A percentile compares a stretch with the other conserved stretches of the same genome.
Conservation (phyloP, 2,329 filamentous ascomycete species). For the Massarina eburnea region DNA sequence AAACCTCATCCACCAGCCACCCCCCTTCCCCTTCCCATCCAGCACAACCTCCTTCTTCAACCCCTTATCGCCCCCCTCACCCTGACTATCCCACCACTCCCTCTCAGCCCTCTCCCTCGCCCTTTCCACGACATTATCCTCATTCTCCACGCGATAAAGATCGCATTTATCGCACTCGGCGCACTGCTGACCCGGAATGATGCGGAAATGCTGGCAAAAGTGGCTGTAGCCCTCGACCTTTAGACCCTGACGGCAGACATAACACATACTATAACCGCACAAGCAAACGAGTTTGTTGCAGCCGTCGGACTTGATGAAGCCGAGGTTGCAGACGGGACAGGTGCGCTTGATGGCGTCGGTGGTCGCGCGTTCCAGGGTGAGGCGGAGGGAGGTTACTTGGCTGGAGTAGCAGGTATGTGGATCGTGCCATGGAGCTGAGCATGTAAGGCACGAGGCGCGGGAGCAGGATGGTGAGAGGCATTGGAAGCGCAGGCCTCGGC, state of each 20-base stretch:
- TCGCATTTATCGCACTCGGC: slow-evolving; percentile 68
- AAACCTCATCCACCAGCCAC: slow-evolving; percentile 5
- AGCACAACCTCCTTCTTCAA: slow-evolving; percentile 13
- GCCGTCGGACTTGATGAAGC: slow-evolving; percentile 88
- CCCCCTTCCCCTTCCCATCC: not conserved
- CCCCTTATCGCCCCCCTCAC: slow-evolving; percentile 22
- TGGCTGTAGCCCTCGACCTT: slow-evolving; percentile 79
- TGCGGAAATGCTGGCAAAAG: slow-evolving; percentile 94
- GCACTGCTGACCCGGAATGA: slow-evolving; percentile 74
- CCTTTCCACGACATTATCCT: slow-evolving; percentile 44
- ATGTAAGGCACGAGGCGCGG: slow-evolving; percentile 76
- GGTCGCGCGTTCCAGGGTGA: slow-evolving; percentile 89
- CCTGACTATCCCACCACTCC: slow-evolving; percentile 49
- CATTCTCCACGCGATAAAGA: slow-evolving; percentile 52
- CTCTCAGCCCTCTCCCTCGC: slow-evolving; percentile 48
- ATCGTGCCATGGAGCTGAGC: slow-evolving; percentile 80
- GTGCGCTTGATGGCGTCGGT: slow-evolving; percentile 93
- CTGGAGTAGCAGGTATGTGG: slow-evolving; percentile 90
- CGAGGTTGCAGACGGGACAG: slow-evolving; percentile 86
- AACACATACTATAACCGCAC: slow-evolving; percentile 98
- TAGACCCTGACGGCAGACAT: slow-evolving; percentile 74
- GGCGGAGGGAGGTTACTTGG: slow-evolving; percentile 70
- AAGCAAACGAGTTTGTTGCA: slow-evolving; percentile 97
- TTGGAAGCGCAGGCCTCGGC: slow-evolving; percentile 73
- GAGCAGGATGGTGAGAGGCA: slow-evolving; percentile 72